Percentiles rank a stretch among this genome's conserved stretches.
Evolutionary conservation across 1,284 basidiomycete genomes (phyloP).

Genomic region (Ganoderma meredithae): DNA sequence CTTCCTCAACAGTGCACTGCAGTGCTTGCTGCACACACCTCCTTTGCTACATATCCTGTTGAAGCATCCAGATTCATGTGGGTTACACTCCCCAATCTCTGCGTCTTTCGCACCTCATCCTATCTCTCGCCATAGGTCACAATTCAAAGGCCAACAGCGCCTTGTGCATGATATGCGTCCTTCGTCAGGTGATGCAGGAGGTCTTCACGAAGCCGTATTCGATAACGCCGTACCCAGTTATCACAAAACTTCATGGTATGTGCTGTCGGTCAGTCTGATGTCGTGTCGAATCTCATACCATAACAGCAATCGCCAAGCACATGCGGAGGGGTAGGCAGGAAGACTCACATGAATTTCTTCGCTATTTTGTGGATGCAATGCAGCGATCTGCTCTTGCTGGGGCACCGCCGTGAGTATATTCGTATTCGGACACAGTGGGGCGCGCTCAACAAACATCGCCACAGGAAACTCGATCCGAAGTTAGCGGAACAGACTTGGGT

Average conservation of each 20-base stretch:
- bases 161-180: slow-evolving; percentile 79
- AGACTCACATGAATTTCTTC: slow-evolving; percentile 97
- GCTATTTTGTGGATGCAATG: slow-evolving; percentile 92
- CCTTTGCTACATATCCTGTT: slow-evolving; percentile 81
- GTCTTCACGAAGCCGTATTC: slow-evolving; percentile 55
- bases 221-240: slow-evolving; percentile 70
- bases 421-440: background rate
- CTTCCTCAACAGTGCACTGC: slow-evolving; percentile 95
- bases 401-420: slow-evolving; percentile 66
- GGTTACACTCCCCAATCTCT: slow-evolving; percentile 28
- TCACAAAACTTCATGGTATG: slow-evolving; percentile 74
- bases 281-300: background rate
- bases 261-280: slow-evolving; percentile 25
- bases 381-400: slow-evolving; percentile 87
- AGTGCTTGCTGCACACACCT: slow-evolving; percentile 94
- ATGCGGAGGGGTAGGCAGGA: slow-evolving; percentile 94
- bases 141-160: slow-evolving; percentile 54
- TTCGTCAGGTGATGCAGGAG: slow-evolving; percentile 62
- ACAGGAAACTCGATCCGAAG: slow-evolving; percentile 80
- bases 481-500: slow-evolving; percentile 93
- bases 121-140: slow-evolving; percentile 52
- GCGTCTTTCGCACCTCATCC: slow-evolving; percentile 22
- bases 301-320: slow-evolving; percentile 89
- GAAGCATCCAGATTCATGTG: slow-evolving; percentile 57
- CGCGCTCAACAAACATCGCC: slow-evolving; percentile 20